These are phyloP conservation scores for Ophiostoma sp. DNA, from an alignment of 2,329 filamentous ascomycete species.

Conservation along the genomic window DNA sequence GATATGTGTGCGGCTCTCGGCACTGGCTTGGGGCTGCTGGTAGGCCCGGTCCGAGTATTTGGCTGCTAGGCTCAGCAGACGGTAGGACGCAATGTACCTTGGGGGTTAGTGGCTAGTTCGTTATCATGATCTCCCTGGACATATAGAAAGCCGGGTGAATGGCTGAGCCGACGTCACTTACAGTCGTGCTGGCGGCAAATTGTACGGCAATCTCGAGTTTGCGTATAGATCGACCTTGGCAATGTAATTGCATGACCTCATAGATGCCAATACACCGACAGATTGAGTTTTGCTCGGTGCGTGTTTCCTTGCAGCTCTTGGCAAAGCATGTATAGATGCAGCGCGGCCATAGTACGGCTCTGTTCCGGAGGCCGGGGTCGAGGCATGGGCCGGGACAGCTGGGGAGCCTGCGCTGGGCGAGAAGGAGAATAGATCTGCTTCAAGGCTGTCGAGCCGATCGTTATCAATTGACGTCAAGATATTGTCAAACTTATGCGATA, in stretches of 20 bases:
- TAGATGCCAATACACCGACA: conserved; percentile 32
- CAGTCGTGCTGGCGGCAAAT: conserved; percentile 63
- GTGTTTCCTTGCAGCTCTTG: not conserved
- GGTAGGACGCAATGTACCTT: conserved; percentile 69
- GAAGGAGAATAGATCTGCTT: conserved; percentile 49
- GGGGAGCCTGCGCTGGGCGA: conserved; percentile 25
- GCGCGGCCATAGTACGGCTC: not conserved
- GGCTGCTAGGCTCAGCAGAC: conserved; percentile 70
- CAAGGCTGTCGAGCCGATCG: conserved; percentile 49
- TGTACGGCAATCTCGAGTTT: conserved; percentile 66
- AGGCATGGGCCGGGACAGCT: not conserved
- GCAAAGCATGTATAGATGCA: not conserved
- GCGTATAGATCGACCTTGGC: conserved; percentile 72
- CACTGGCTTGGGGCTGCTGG: conserved; percentile 49
- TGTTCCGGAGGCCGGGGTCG: not conserved
- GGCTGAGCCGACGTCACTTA: conserved; percentile 31
- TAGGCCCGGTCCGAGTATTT: conserved; percentile 74
- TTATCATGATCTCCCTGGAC: no score
- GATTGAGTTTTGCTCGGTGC: conserved; percentile 23
- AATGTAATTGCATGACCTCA: conserved; percentile 55
- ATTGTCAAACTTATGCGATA: conserved; percentile 58
- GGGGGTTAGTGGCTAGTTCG: not conserved
- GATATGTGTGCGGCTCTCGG: conserved; percentile 63
- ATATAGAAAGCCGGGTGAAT: no score
- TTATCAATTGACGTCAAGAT: conserved; percentile 68